Evolutionary conservation across 257 asterid species (phyloP), one percentile per base, ranked within the genome.

Genomic region (Scutellaria minor): DNA sequence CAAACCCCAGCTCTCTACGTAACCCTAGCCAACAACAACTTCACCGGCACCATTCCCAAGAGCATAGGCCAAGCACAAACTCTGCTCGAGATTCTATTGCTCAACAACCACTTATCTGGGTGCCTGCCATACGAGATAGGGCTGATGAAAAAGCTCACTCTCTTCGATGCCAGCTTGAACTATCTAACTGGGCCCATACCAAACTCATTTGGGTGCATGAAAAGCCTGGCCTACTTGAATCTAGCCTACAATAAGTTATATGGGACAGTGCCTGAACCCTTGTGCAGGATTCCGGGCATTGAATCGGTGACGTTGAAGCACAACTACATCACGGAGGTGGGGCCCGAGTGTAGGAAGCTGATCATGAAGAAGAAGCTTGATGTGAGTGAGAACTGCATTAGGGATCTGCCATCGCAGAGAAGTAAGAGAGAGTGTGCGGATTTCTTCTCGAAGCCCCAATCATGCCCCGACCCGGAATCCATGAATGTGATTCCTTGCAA

Each of bases 101-200:
- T 77, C 5, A 80, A 80, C 74, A 90, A 90, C 66, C 31, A 6
- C 0, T 81, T 90, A 6, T 78, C 85, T 3, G 92, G 94, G 18
- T 88, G 94, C 71, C 88, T 90, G 10, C 97, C 97, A 0, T 78
- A 73, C 67, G 83, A 88, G 71, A 85, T 88, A 3, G 97, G 96
- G 2, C 5, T 74, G 5, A 66, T 88, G 74, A 64, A 70, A 45
- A 72, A 78, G 24, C 37, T 81, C 1, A 74, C 58, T 0, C 18
- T 80, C 0, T 83, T 90, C 45, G 92, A 90, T 64, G 93, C 79
- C 24, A 83, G 94, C 73, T 6, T 0, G n/a, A 90, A 90, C 68
- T n/a, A 3, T 0, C 56, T 90, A 66, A 88, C 97, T 0, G 92
- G 97, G 41, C 94, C 92, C 0, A 81, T 90, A 0, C 94, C 96